Conservation (phyloP, 1,139 yeast species). For the Debaryomycetaceae sp. region DNA sequence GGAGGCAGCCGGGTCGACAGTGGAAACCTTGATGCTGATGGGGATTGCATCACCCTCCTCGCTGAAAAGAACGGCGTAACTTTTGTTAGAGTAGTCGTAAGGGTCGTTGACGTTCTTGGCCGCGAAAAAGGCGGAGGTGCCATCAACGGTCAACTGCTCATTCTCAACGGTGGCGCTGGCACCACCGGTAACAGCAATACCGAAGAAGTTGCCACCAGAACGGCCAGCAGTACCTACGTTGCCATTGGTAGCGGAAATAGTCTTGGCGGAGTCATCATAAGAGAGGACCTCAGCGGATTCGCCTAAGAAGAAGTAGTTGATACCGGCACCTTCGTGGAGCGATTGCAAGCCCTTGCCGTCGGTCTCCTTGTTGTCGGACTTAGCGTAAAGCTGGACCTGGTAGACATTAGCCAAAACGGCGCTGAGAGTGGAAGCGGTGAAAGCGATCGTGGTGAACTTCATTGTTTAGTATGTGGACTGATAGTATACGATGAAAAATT, state of each 20-base stretch:
- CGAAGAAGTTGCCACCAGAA: slow-evolving; percentile 3
- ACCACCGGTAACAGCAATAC: slow-evolving; percentile 3
- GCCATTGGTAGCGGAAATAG: slow-evolving; percentile 1
- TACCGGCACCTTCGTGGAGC: slow-evolving; percentile 18
- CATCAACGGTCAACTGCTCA: slow-evolving; percentile 2
- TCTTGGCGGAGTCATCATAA: slow-evolving; percentile 9
- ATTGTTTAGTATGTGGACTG: slow-evolving; percentile 3
- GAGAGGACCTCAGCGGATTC: slow-evolving; percentile 10
- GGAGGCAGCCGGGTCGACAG: slow-evolving; percentile 1
- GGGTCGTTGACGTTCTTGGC: slow-evolving; percentile 41
- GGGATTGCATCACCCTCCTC: slow-evolving; percentile 17
- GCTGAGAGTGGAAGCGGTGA: slow-evolving; percentile 7
- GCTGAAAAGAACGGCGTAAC: slow-evolving; percentile 21
- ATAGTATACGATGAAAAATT: neutral
- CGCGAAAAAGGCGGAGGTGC: slow-evolving; percentile 29
- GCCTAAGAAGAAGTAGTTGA: slow-evolving; percentile 15
- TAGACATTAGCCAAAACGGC: slow-evolving; percentile 6
- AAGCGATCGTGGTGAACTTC: slow-evolving; percentile 8
- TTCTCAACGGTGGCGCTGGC: slow-evolving; percentile 1
- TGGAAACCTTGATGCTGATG: slow-evolving; percentile 15
- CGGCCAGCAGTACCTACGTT: slow-evolving; percentile 3
- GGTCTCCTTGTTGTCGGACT: slow-evolving; percentile 10
- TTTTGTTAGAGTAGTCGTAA: slow-evolving; percentile 29
- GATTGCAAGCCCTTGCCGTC: slow-evolving; percentile 12
- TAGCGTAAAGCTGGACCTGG: slow-evolving; percentile 6